These are phyloP conservation scores for Macrolepiota dolichaula DNA, from an alignment of 768 basidiomycete species.

Conservation along the genomic window DNA sequence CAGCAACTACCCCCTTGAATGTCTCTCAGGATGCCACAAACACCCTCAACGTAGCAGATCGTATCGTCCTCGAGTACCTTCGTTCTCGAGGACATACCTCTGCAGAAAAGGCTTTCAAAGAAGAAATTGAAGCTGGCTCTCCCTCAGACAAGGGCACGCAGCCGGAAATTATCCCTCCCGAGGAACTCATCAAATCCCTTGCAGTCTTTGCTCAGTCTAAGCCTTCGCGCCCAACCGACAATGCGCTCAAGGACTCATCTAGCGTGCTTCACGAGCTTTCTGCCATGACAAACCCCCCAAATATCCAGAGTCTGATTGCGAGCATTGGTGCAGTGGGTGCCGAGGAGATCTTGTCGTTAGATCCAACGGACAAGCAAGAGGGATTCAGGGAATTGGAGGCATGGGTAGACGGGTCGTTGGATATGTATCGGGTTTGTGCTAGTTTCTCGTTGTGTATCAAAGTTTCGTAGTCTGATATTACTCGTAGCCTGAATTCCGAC, in stretches of 20 bases:
- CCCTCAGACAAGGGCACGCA: constrained; percentile 42
- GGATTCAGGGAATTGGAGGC: constrained; percentile 83
- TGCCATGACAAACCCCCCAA: constrained; percentile 65
- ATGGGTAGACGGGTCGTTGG: constrained; percentile 88
- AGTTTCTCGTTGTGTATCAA: neutral
- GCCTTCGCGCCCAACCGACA: constrained; percentile 63
- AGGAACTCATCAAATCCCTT: constrained; percentile 53
- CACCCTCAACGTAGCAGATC: constrained; percentile 36
- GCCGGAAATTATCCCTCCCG: constrained; percentile 36
- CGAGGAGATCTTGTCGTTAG: constrained; percentile 76
- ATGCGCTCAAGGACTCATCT: constrained; percentile 62
- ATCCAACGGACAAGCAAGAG: constrained; percentile 83
- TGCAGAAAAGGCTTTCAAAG: constrained; percentile 47
- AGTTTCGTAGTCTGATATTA: constrained; percentile 7
- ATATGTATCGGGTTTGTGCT: constrained; percentile 79
- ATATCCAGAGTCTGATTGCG: constrained; percentile 72
- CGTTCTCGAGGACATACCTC: constrained; percentile 42
- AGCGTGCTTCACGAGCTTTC: constrained; percentile 67
- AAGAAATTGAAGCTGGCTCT: constrained; percentile 39
- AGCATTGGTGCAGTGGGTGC: constrained; percentile 78
- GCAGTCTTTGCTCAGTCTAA: constrained; percentile 66
- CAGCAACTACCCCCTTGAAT: constrained; percentile 44
- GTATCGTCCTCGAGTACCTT: constrained; percentile 45
- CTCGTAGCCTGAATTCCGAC: constrained; percentile 84
- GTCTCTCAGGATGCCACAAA: constrained; percentile 32